Evolutionary conservation across 495 filamentous ascomycete genomes (phyloP), one percentile per base, ranked within the genome.

Genomic region (Xylaria longipes): DNA sequence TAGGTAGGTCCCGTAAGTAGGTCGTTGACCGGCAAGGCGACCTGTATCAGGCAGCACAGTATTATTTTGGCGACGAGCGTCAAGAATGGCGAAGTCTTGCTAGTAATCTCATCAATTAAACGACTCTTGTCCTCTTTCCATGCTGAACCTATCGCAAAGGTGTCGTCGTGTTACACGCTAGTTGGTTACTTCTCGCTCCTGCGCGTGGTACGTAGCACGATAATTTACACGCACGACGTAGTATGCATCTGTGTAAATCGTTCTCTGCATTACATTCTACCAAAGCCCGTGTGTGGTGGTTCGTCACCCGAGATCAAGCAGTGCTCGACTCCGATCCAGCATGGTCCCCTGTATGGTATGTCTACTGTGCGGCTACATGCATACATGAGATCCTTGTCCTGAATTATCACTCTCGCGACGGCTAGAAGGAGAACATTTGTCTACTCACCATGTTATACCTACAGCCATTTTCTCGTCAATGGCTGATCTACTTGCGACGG

Each of bases 271-370:
- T 31, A 20, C 39, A 25, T 50, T 12, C 27, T 29, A 35, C 14
- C 43, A 58, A 62, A 46, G 57, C 46, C 65, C 65, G 64, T 69
- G 45, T 52, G 69, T 69, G 37, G 39, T 22, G 56, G 56, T 56
- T 65, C 69, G 67, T 77, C 68, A 60, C 73, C 71, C 66, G 65
- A 75, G 75, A 79, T 79, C 75, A 76, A 65, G 73, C 73, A 76
- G 37, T 69, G 62, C 68, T 70, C 73, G 69, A 64, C 61, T 69
- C 67, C 73, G 70, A 77, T 74, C 71, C 75, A 78, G 76, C 69
- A 60, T 22, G 69, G 57, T 68, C 67, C 74, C 70, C 67, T 78
- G 66, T 39, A 60, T 31, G n/a, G 29, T 33, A 52, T 41, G 33
- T n/a, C 68, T 63, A 22, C 43, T 62, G 45, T 39, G 39, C 77